Evolutionary conservation across 306 rosid genomes (phyloP).

Genomic region (Lathyrus aphaca): DNA sequence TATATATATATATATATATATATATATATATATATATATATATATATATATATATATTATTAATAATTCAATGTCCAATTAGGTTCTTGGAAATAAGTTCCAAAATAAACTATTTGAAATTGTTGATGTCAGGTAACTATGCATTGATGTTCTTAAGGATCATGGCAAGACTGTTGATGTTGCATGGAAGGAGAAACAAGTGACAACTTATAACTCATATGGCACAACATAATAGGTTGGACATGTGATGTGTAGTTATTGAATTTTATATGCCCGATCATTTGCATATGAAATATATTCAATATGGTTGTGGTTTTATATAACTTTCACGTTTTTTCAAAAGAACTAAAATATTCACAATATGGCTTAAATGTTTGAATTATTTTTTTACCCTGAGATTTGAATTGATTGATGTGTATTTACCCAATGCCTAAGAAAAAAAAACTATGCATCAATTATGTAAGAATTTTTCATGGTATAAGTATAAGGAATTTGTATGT

Average conservation of each 20-base stretch:
- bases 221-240: constrained; percentile 61
- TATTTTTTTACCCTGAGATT: too few species aligned
- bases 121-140: constrained; percentile 72
- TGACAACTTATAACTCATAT: constrained; percentile 39
- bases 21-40: too few species aligned
- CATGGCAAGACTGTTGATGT: constrained; percentile 80
- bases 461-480: background rate
- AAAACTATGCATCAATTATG: too few species aligned
- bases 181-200: constrained; percentile 56
- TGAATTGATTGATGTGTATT: too few species aligned
- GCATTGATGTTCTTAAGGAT: constrained; percentile 34
- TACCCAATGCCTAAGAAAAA: too few species aligned
- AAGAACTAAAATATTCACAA: background rate
- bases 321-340: background rate
- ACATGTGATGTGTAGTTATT: constrained; percentile 35
- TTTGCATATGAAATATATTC: constrained; percentile 28
- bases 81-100: constrained; percentile 91
- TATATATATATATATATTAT: too few species aligned
- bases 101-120: constrained; percentile 77
- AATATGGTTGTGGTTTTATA: constrained; percentile 18
- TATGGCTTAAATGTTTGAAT: background rate
- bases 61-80: constrained; percentile 41
- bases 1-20: too few species aligned
- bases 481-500: background rate
- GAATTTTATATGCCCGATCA: constrained; percentile 34